Evolutionary conservation across 1,284 basidiomycete genomes (phyloP), one percentile per base, ranked within the genome.

Genomic region (Papiliotrema fonsecae): DNA sequence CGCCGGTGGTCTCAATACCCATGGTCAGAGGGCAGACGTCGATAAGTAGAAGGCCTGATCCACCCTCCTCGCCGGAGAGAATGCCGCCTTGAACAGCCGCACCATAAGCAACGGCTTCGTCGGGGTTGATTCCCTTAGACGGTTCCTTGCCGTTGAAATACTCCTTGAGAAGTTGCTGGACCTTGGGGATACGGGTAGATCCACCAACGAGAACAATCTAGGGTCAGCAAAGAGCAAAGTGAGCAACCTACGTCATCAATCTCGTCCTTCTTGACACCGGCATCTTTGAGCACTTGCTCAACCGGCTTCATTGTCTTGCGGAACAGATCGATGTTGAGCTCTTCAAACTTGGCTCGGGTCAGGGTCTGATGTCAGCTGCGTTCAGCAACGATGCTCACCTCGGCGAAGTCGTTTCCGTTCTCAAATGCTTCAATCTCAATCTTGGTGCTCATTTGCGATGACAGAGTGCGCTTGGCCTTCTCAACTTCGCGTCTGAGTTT

Each of bases 261-360:
- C 64, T 93, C 88, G 62, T 97, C 91, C 83, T 97, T 97, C 83
- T 93, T 94, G 71, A 97, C 85, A 65, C 86, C 86, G 57, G 94
- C 87, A 70, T 98, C 94, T 84, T 97, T 97, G 67, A 97, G 81
- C 30, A 97, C 94, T 77, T 97, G 92, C 77, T 97, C 92, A 60
- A 97, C 94, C 61, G 94, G 94, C 81, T 93, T 94, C 88, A 97
- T 91, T 38, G 94, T 97, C 83, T 93, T 93, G 67, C 91, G 83
- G 88, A 98, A 97, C 45, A 97, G 84, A 68, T 98, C 93, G 79
- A 96, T 87, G 84, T 97, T 97, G 64, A 97, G 80, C 76, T 97
- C 93, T 77, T 97, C 94, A 71, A 98, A 97, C 78, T 97, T 97
- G 78, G 94, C 92, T 53, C 93, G 85, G 53, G 94, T 97, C 37